Base-by-base conservation (phyloP, 2,329 filamentous ascomycete genomes). In the Cadophora gregata region DNA sequence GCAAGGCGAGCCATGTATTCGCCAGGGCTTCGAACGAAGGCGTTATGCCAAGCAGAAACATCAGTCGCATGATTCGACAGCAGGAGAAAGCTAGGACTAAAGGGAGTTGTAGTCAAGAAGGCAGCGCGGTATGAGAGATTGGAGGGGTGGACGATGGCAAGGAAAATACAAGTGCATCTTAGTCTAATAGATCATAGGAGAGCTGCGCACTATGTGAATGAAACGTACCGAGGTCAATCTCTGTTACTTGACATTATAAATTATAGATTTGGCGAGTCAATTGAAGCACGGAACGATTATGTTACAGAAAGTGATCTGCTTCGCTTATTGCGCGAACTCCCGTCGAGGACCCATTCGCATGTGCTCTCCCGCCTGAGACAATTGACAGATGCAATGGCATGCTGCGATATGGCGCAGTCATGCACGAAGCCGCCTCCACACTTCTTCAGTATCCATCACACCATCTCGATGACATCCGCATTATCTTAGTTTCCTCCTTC, bases 61-160 rank as follows among this genome's bases (percentile, higher is more conserved):
- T n/a, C 24, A 29, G 56, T 45, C 24, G 56, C 36, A 47, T 59
- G 56, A 59, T 59, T 59, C 36, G 56, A 59, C 42, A 38, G 53
- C 53, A 3, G 31, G 33, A 16, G 12, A 29, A 7, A 45, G 21
- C 24, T 59, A 45, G 14, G 36, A 29, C 56, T 36, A 29, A 29
- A 25, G 47, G 25, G 56, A 47, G 21, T 10, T 27, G 31, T 31
- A 9, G 29, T 33, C 29, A 36, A 24, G 33, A 21, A 38, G 53
- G 19, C 10, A 19, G 16, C 29, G 31, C 33, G 53, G 16, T 25
- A 47, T 10, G 24, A 47, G 56, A 59, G 27, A 59, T 59, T 59
- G 16, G 24, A 59, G 56, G 55, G 56, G 56, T 45, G 3, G 8
- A 27, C 14, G 38, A 47, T 16, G 38, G n/a, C 33, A 45, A 29